A percentile compares a stretch with the other conserved stretches of the same genome.
Conservation (phyloP, 202 grass and related monocot genomes). For the Schoenoplectus triqueter region DNA sequence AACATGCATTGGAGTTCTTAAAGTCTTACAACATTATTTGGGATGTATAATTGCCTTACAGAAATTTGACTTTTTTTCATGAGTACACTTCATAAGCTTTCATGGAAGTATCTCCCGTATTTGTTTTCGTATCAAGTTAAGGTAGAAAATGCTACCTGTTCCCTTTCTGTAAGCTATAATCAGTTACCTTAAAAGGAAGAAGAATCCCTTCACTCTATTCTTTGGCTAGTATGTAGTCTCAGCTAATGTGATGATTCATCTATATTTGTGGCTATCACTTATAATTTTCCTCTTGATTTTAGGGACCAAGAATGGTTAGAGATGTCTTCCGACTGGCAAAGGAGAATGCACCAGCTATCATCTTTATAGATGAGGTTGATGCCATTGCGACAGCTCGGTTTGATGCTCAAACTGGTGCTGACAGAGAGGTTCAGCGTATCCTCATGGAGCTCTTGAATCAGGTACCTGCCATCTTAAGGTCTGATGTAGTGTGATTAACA, state of each 20-base stretch:
- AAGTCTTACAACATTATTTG: not conserved
- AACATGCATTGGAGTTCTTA: not conserved
- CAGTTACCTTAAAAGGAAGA: not conserved
- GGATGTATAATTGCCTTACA: not conserved
- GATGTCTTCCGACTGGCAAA: constrained; percentile 98
- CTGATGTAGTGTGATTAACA: not conserved
- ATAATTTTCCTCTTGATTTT: constrained; percentile 3
- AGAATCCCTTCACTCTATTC: not conserved
- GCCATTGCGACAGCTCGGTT: constrained; percentile 98
- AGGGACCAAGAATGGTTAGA: constrained; percentile 97
- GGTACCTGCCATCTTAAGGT: constrained; percentile 45
- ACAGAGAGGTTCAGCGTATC: constrained; percentile 97
- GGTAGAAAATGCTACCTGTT: not conserved
- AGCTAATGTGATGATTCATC: constrained; percentile 21
- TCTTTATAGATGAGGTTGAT: constrained; percentile 99
- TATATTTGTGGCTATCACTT: not conserved
- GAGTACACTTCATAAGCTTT: not conserved
- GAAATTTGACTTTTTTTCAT: not conserved
- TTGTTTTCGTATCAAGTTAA: not conserved
- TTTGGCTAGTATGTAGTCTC: not conserved
- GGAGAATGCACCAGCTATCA: constrained; percentile 97
- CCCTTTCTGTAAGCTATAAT: not conserved
- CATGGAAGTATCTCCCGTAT: not conserved
- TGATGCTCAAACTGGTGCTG: constrained; percentile 99
- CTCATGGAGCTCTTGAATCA: constrained; percentile 99